These are phyloP conservation scores for Hanseniaspora pseudoguilliermondii DNA, from an alignment of 805 yeast species.

Conservation along the genomic window DNA sequence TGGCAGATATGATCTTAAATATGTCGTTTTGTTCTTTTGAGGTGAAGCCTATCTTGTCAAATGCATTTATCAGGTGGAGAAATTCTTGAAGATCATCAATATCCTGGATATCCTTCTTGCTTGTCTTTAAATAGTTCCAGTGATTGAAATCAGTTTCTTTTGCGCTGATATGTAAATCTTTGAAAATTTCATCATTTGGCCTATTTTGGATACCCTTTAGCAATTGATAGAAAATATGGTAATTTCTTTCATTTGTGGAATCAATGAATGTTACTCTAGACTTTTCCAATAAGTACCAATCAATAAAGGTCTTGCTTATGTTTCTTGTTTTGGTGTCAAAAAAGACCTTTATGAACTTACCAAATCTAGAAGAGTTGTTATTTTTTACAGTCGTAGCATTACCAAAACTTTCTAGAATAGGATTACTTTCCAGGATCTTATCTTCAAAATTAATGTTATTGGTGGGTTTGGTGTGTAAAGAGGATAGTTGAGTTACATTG, in stretches of 20 bases:
- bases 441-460: constrained; percentile 46
- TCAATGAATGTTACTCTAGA: constrained; percentile 72
- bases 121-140: constrained; percentile 47
- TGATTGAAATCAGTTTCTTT: neutral
- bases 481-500: constrained; percentile 42
- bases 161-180: neutral
- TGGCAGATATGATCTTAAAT: constrained; percentile 55
- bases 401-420: constrained; percentile 90
- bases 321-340: constrained; percentile 44
- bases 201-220: constrained; percentile 42
- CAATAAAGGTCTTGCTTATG: constrained; percentile 81
- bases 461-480: constrained; percentile 4
- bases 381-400: constrained; percentile 92
- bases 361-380: constrained; percentile 90
- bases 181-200: neutral
- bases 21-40: constrained; percentile 43
- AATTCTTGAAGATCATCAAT: constrained; percentile 69
- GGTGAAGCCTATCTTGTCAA: constrained; percentile 60
- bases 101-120: constrained; percentile 49
- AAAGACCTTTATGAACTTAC: constrained; percentile 83
- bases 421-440: constrained; percentile 85
- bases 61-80: constrained; percentile 47
- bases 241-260: constrained; percentile 67
- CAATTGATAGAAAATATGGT: constrained; percentile 85
- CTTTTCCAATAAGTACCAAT: constrained; percentile 87